Base-by-base conservation (phyloP, 2,329 filamentous ascomycete species). In the Diaporthe velutina region DNA sequence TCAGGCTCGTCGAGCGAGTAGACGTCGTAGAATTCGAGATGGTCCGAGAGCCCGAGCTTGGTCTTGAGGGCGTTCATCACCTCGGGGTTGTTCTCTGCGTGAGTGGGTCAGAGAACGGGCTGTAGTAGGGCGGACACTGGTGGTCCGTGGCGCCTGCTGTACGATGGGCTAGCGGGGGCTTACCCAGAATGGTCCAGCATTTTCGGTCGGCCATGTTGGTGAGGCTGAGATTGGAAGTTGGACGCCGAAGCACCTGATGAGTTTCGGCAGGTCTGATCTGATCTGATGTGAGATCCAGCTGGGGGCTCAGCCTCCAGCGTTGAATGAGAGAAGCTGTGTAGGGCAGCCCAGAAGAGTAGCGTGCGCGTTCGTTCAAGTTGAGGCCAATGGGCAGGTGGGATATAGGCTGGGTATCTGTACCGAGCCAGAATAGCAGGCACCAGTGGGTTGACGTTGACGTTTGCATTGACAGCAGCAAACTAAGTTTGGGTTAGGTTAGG, bases 11-110 rank as follows among this genome's bases (percentile, higher is more conserved):
- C 92, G 80, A 97, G 90, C 78, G 91, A 93, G 87, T 91, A 96
- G 82, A 97, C 93, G 82, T 97, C 95, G 84, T 95, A 91, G 87
- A 97, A 97, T 78, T 89, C 87, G 22, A 97, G 87, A 50, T 88
- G 85, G 35, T 86, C 81, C 1, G 93, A 92, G 58, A 97, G 87
- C 66, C 94, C 94, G 19, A 97, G 89, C 78, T 92, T 90, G 81
- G 91, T 90, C 35, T 93, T 89, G 22, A 97, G 89, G 60, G 89
- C 85, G 73, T 90, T 93, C 89, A 97, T 95, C 64, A 96, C 91
- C 80, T 93, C 92, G 0, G 95, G 94, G 82, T 96, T 95, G 83
- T 89, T 89, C 77, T 90, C 87, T 83, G 74, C 30, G 22, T 30
- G 61, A 38, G 38, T 22, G 17, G 30, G 25, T 76, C 35, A 76